Conservation (phyloP, 139 green algal genomes). For the Coelastrella sp. region DNA sequence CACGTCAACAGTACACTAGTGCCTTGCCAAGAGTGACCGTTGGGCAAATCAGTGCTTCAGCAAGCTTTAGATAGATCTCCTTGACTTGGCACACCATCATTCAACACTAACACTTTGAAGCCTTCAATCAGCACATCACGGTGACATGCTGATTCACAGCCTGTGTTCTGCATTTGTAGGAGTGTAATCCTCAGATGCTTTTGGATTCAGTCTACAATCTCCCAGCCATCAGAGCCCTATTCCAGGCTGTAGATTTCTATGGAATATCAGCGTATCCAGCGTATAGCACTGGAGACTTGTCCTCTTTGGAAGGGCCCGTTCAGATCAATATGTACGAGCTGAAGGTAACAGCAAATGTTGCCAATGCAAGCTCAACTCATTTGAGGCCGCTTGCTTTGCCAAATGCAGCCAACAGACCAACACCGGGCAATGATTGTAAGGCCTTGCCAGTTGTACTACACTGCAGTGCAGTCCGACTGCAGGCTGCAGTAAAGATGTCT, state of each 20-base stretch:
- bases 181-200: background rate
- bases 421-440: no score
- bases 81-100: no score
- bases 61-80: no score
- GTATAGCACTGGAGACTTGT: slow-evolving; percentile 21
- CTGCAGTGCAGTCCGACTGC: no score
- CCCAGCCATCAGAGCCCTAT: slow-evolving; percentile 43
- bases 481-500: no score
- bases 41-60: no score
- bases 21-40: no score
- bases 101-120: background rate
- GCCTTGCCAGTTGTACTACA: no score
- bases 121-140: background rate
- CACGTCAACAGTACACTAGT: no score
- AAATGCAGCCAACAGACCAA: background rate
- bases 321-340: background rate
- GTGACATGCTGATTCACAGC: background rate
- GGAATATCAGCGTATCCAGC: slow-evolving; percentile 56
- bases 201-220: background rate
- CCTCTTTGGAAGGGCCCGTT: slow-evolving; percentile 29
- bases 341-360: background rate
- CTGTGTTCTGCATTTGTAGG: background rate
- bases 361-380: no score
- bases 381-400: no score
- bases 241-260: slow-evolving; percentile 54